Base-by-base conservation (phyloP, 371 early-diverging fungal species). In the Saksenaea vasiformis region DNA sequence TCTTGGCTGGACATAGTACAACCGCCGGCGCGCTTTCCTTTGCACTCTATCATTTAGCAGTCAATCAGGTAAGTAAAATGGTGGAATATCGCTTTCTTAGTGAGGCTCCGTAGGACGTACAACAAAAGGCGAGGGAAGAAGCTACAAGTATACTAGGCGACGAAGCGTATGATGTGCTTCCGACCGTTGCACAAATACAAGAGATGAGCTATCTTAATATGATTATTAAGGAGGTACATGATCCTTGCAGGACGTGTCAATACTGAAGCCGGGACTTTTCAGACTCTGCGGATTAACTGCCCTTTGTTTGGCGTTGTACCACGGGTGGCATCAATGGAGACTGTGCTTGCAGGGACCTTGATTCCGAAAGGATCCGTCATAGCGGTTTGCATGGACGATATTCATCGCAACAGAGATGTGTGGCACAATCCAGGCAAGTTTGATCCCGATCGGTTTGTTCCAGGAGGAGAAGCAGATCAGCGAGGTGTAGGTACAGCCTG, bases 91-190 rank as follows among this genome's bases (percentile, higher is more conserved):
- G 0, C 3, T 22, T 34, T 10, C 38, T 3, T 1, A 24, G 8
- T 41, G 19, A 14, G 8, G 24, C 17, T 38, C n/a, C 11, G 1
- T 37, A 78, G 79, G 70, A 82, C n/a, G 62, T 82, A 41, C 85
- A 88, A 73, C 66, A 75, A 17, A 69, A 67, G 39, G 80, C 85
- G 10, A 70, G 83, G 31, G 63, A 78, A 39, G 84, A 85, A 55
- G 84, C 83, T 1, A 65, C 85, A 57, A 43, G 54, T 10, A 60
- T 86, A 4, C 58, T 90, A n/a, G 87, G 85, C 14, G 80, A 85
- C 56, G 70, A 44, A 8, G 59, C 71, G 39, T n/a, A n/a, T n/a
- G 83, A 81, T 56, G 58, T 68, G 0, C 63, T 74, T 19, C 84
- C 82, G 13, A 78, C 78, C 0, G 27, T 58, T 3, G 56, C 60